Conservation (phyloP, 345 rosid species). For the Brassica rapa region DNA sequence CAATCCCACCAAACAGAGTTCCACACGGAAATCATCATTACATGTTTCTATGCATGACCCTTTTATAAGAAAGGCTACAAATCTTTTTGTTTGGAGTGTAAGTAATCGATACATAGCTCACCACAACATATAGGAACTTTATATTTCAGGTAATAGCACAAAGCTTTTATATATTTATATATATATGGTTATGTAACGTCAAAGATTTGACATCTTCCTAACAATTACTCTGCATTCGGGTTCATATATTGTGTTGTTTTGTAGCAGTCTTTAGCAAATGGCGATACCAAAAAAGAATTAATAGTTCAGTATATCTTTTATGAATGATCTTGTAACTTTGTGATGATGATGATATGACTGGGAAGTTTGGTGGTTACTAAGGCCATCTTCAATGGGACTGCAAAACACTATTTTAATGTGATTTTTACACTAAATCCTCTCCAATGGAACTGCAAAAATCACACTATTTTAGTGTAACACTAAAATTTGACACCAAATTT, state of each 20-base stretch:
- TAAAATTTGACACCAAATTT: no score
- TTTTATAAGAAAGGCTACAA: constrained; percentile 16
- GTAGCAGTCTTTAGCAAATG: constrained; percentile 1
- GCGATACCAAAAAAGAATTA: constrained; percentile 10
- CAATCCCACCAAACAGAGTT: constrained; percentile 20
- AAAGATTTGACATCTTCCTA: constrained; percentile 21
- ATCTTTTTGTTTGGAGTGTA: constrained; percentile 1
- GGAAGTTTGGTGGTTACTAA: constrained; percentile 21
- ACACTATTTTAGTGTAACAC: no score
- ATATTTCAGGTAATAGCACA: constrained; percentile 15
- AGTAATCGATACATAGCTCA: not conserved
- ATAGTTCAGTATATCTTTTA: not conserved
- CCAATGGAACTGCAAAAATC: no score
- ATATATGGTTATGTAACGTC: constrained; percentile 16
- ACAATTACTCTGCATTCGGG: not conserved
- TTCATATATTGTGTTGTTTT: not conserved
- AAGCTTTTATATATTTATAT: not conserved
- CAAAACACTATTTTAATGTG: no score
- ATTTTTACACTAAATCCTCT: no score
- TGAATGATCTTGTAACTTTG: constrained; percentile 25
- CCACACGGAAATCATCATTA: constrained; percentile 18
- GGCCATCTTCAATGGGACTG: no score
- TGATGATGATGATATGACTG: constrained; percentile 20
- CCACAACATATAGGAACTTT: constrained; percentile 8
- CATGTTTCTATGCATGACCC: not conserved